These are phyloP conservation scores for Penstemon newberryi DNA, from an alignment of 257 asterid species.

Conservation along the genomic window DNA sequence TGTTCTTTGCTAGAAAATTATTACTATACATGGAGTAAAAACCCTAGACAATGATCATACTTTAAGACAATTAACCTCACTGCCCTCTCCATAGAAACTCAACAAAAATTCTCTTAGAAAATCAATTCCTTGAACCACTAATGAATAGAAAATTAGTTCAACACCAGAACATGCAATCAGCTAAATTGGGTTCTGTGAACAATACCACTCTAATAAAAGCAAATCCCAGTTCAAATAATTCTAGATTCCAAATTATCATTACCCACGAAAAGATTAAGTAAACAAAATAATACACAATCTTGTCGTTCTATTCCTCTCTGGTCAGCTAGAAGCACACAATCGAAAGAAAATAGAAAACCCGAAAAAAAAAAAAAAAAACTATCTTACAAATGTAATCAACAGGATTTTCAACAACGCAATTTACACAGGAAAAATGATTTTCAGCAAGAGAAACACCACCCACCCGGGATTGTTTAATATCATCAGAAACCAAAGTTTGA, in stretches of 20 bases:
- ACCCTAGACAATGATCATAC: no score
- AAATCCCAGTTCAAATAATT: not conserved
- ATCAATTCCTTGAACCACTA: not conserved
- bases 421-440: not conserved
- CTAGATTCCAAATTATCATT: not conserved
- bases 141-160: not conserved
- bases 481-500: conserved; percentile 46
- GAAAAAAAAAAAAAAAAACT: no score
- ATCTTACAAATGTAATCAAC: not conserved
- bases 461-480: conserved; percentile 63
- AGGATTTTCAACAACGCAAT: not conserved
- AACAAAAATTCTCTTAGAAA: not conserved
- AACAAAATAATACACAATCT: not conserved
- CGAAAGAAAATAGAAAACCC: not conserved
- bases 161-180: not conserved
- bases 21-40: not conserved
- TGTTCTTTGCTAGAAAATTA: not conserved
- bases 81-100: not conserved
- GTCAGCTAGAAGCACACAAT: not conserved
- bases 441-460: conserved; percentile 38
- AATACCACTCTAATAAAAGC: not conserved
- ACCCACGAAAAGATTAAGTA: not conserved
- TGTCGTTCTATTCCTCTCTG: not conserved
- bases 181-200: no score
- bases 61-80: no score